Evolutionary conservation across 2,329 filamentous ascomycete species (phyloP).

Genomic region (Cladorrhinum sp.): DNA sequence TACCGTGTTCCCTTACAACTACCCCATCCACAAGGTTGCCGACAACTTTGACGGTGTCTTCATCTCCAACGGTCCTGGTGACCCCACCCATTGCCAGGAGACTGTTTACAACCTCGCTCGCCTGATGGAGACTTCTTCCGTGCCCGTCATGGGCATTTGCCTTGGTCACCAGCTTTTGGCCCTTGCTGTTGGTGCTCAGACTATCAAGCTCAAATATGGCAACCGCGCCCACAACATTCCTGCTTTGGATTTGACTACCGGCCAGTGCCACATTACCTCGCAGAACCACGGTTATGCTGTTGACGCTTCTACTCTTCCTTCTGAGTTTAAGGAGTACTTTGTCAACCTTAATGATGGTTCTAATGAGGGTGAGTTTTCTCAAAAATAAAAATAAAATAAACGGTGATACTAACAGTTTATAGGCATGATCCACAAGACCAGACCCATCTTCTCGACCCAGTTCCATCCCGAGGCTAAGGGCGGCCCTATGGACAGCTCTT

Average conservation of each 20-base stretch:
- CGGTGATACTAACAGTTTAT: neutral
- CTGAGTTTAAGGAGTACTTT: conserved; percentile 96
- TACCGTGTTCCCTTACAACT: conserved; percentile 94
- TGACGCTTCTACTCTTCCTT: conserved; percentile 75
- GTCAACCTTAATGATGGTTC: conserved; percentile 96
- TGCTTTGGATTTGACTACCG: conserved; percentile 87
- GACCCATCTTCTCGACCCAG: conserved; percentile 96
- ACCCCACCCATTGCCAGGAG: conserved; percentile 93
- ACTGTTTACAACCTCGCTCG: conserved; percentile 90
- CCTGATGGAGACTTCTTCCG: conserved; percentile 84
- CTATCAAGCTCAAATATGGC: conserved; percentile 98
- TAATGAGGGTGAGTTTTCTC: conserved; percentile 67
- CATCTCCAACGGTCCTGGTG: conserved; percentile 97
- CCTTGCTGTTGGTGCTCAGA: conserved; percentile 80
- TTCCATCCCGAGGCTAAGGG: conserved; percentile 99
- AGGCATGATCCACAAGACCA: conserved; percentile 84
- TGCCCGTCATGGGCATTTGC: conserved; percentile 97
- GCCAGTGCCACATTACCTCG: conserved; percentile 96
- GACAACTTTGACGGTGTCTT: conserved; percentile 98
- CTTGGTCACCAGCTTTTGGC: conserved; percentile 95
- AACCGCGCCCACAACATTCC: conserved; percentile 99
- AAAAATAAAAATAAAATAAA: neutral
- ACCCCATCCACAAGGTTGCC: conserved; percentile 96
- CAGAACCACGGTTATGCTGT: conserved; percentile 99
- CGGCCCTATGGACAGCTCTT: conserved; percentile 90